phyloP scores from a whole-genome alignment of 140 eudicot genomes.

The Artemisia princeps region DNA sequence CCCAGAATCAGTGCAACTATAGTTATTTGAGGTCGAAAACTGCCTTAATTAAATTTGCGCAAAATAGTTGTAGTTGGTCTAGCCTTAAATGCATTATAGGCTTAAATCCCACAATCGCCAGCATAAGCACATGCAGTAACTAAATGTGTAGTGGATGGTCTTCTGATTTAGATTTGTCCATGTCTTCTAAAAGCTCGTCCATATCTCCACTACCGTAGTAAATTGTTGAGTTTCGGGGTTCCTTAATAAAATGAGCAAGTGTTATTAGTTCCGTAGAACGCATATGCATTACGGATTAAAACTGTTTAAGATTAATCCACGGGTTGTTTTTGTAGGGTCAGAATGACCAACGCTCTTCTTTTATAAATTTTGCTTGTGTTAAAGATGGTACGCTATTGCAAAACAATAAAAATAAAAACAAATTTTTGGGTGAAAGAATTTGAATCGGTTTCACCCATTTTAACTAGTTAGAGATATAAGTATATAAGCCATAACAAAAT shows the following conservation, averaged over 20 bases:
- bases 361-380: neutral
- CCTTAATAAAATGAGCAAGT: conserved; percentile 32
- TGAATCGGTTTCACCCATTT: no score
- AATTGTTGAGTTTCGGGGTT: conserved; percentile 45
- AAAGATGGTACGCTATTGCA: neutral
- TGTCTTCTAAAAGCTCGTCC: conserved; percentile 49
- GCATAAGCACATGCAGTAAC: conserved; percentile 81
- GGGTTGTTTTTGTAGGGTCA: no score
- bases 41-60: conserved; percentile 80
- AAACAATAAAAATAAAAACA: no score
- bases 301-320: no score
- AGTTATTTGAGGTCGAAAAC: conserved; percentile 82
- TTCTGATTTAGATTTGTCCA: conserved; percentile 80
- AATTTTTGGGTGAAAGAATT: no score
- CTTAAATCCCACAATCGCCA: conserved; percentile 66
- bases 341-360: neutral
- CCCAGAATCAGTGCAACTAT: conserved; percentile 95
- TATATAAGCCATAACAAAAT: neutral
- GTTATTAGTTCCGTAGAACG: neutral
- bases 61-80: conserved; percentile 61
- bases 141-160: no score
- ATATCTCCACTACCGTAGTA: conserved; percentile 32
- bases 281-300: neutral
- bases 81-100: conserved; percentile 83
- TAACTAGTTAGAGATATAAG: no score